Evolutionary conservation across 2,329 filamentous ascomycete species (phyloP).

Genomic region (Elsinoe ampelina): DNA sequence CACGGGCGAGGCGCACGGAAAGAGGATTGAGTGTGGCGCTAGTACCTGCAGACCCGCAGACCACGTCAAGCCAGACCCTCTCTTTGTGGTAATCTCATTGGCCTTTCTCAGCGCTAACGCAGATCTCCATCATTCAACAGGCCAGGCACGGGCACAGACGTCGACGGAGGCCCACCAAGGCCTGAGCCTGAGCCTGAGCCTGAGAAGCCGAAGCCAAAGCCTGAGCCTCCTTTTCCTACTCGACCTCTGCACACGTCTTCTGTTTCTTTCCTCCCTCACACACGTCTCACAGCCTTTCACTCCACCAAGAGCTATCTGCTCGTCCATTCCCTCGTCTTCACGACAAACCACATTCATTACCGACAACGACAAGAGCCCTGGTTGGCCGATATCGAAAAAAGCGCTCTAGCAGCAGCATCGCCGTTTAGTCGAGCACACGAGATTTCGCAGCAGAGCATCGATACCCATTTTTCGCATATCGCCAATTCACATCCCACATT

Average conservation of each 20-base stretch:
- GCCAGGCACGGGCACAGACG: constrained; percentile 10
- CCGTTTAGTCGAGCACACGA: constrained; percentile 1
- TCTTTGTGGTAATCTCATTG: neutral
- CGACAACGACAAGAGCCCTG: neutral
- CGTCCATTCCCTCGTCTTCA: constrained; percentile 13
- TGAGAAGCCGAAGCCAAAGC: neutral
- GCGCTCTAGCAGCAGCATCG: constrained; percentile 10
- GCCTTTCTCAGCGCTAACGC: neutral
- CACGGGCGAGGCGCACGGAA: neutral
- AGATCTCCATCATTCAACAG: constrained; percentile 1
- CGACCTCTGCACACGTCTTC: neutral
- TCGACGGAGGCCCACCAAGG: neutral
- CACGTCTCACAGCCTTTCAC: constrained; percentile 5
- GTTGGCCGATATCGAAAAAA: constrained; percentile 7
- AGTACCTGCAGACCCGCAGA: constrained; percentile 6
- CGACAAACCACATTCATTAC: constrained; percentile 11
- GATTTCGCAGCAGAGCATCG: neutral
- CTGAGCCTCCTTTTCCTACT: constrained; percentile 11
- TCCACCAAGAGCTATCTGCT: constrained; percentile 9
- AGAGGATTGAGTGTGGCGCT: constrained; percentile 6
- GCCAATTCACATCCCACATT: neutral
- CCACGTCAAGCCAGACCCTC: neutral
- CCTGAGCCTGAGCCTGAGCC: too few species aligned
- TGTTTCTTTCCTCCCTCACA: constrained; percentile 4
- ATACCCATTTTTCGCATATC: neutral